Conservation (phyloP, 306 rosid species). For the Prunus davidiana region DNA sequence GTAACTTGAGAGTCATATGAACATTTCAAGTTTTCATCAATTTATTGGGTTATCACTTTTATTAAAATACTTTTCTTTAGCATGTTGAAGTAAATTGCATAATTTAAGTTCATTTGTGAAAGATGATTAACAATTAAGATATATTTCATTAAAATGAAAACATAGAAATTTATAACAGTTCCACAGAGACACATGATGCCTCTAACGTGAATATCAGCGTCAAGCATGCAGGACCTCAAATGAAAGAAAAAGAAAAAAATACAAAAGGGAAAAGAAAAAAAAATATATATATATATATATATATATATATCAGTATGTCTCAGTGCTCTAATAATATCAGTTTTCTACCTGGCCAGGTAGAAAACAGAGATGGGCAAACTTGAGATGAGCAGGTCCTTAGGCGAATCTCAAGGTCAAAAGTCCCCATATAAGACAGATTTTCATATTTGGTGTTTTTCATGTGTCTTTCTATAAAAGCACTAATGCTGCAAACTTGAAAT, state of each 20-base stretch:
- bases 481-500: not conserved
- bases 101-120: not conserved
- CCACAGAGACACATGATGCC: not conserved
- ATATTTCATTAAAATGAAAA: not conserved
- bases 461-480: not conserved
- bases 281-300: too few species aligned
- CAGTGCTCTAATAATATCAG: not conserved
- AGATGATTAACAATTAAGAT: not conserved
- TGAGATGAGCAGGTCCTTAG: not conserved
- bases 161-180: not conserved
- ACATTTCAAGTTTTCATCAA: not conserved
- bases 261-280: not conserved
- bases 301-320: not conserved
- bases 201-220: not conserved
- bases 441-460: not conserved
- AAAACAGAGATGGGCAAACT: not conserved
- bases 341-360: not conserved
- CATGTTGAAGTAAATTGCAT: not conserved
- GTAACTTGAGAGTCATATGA: not conserved
- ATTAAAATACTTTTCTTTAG: not conserved
- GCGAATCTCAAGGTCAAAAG: not conserved
- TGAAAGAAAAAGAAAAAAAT: not conserved
- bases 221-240: not conserved
- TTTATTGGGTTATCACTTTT: not conserved
- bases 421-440: not conserved